Base-by-base conservation (phyloP, 139 green algal species). In the Chlamydomonas incerta region DNA sequence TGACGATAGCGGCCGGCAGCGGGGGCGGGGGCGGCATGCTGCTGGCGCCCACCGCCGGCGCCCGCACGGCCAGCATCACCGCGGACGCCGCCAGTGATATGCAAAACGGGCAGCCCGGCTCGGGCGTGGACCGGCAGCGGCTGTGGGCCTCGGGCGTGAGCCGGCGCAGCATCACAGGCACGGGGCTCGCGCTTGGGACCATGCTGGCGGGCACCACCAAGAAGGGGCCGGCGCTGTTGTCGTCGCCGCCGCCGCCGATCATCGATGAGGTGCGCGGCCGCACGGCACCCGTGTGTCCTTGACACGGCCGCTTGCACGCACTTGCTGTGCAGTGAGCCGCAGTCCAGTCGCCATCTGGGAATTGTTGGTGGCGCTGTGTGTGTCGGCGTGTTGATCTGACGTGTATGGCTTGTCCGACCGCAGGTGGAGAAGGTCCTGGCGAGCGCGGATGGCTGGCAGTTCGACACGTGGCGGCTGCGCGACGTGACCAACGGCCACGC, bases 391-490 rank as follows among this genome's bases (percentile, higher is more conserved):
- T n/a, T n/a, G n/a, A n/a, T n/a, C n/a, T n/a, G n/a, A n/a, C n/a
- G n/a, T n/a, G n/a, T n/a, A n/a, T n/a, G n/a, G n/a, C n/a, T n/a
- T n/a, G n/a, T n/a, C n/a, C n/a, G n/a, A n/a, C n/a, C n/a, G 60
- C 52, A 87, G 41, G 85, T 93, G 26, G 87, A 89, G 72, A 34
- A 55, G 8, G 60, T 90, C 18, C 77, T 93, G 29, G 74, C 70
- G 15, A 57, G 46, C 1, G 88, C 83, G 8, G 82, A 88, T 57
- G 34, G 79, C 2, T 93, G 90, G 90, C 52, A 87, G 52, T 90
- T 88, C 23, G 74, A 90, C 67, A 68, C 74, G 28, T 90, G 80
- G 50, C 66, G 79, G 58, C 81, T 90, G 37, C 67, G 80, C 18
- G 87, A 90, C 0, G 66, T 86, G 15, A 88, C 87, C 28, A 62